Evolutionary conservation across 2,329 filamentous ascomycete genomes (phyloP), one percentile per base, ranked within the genome.

Genomic region (Penicillium polonicum): DNA sequence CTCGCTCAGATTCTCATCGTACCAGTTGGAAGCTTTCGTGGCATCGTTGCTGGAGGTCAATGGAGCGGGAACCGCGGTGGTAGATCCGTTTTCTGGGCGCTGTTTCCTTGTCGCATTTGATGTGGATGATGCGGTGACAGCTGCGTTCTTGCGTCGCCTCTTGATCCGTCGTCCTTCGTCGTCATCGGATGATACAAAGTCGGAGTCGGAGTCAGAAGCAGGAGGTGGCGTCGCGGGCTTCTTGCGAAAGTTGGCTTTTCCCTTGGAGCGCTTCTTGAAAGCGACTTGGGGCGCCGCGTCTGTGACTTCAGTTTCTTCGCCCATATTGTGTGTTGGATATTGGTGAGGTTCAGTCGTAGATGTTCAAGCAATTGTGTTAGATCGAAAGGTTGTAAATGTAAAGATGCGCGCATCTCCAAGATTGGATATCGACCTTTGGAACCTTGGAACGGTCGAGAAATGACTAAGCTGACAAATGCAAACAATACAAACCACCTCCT

Each of bases 21-120:
- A 94, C 92, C 92, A 97, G 72, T 96, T 90, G 55, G 84, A 88
- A 43, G 87, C 84, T 69, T 95, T 96, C 1, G 93, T 97, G 21
- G 94, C 93, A 72, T 97, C 92, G 73, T 93, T 93, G 67, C 84
- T 84, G 62, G 66, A 85, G 80, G 66, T 91, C 85, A 62, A 82
- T 80, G 25, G 85, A 75, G 57, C 79, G 82, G 64, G 87, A 81
- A 73, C 91, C 83, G 57, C 87, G 84, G 52, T 81, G 74, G 74
- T 83, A 84, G 62, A 83, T 76, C 46, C 84, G 82, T 58, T 84
- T 76, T 60, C 76, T 25, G 81, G 72, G 29, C 79, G 8, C 78
- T 39, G 74, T 38, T 69, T 70, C 10, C 71, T 72, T 13, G 71
- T 60, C 68, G 15, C 76, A 70, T 60, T 75, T 61, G 61, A 49